Base-by-base conservation (phyloP, 1,139 yeast species). In the Sugiyamaella sp. region DNA sequence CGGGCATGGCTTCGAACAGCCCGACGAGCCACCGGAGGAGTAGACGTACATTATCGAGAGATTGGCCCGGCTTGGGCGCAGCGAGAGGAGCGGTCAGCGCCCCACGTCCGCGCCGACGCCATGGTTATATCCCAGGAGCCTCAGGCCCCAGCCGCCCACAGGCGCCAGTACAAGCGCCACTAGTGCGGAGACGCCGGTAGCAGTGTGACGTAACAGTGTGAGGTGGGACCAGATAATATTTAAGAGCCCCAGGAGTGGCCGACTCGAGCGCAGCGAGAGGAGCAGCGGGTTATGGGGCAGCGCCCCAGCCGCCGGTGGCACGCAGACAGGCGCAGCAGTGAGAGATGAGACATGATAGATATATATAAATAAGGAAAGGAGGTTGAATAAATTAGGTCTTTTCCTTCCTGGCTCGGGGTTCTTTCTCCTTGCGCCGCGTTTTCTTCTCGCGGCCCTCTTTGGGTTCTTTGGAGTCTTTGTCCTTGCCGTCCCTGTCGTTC, bases 401-500 rank as follows among this genome's bases (percentile, higher is more conserved):
- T 52, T 54, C 61, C 27, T 52, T 53, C 48, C 57, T 51, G 16
- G 48, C 49, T 37, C 53, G 54, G 25, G 24, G 39, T 12, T 39
- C 38, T 33, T 43, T 42, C 35, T 48, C 52, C 22, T 50, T 50
- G 8, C 27, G 25, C 33, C 21, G n/a, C 27, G 29, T 56, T 53
- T 43, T 56, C 42, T 37, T 53, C 54, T 42, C 49, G 37, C 52
- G 44, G 27, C 42, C 49, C 25, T 46, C 44, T 40, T 49, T 33
- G n/a, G 29, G 22, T 9, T 63, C 68, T 10, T 66, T 41, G 42
- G 24, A 41, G 53, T 52, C 16, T 38, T 60, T 59, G 52, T 52
- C 16, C 40, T 60, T 59, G 22, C 56, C 58, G 21, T 52, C 51
- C 17, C 66, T 69, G 8, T 67, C 73, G 25, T 43, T 38, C 32